Conservation (phyloP, 176 grass and related monocot genomes). For the Echinochloa phyllopogon region DNA sequence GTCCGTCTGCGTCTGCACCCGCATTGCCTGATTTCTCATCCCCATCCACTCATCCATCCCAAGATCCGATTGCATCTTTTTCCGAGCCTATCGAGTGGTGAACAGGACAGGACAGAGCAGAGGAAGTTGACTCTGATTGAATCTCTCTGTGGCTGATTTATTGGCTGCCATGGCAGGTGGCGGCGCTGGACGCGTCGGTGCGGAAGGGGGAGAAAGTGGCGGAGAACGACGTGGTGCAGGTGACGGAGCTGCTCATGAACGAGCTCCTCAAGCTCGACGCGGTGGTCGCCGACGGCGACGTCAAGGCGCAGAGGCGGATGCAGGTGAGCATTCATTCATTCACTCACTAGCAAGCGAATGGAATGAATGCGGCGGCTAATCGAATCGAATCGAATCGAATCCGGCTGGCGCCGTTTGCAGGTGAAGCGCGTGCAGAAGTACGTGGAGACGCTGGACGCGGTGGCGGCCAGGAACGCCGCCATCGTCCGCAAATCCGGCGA, state of each 20-base stretch:
- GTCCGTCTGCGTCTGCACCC: conserved; percentile 34
- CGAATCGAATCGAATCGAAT: conserved; percentile 14
- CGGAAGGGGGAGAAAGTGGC: conserved; percentile 80
- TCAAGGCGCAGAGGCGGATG: conserved; percentile 71
- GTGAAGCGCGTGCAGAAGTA: conserved; percentile 95
- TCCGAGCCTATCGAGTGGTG: conserved; percentile 1
- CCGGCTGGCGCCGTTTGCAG: conserved; percentile 44
- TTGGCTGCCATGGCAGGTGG: conserved; percentile 50
- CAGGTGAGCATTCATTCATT: conserved; percentile 48
- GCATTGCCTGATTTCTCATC: neutral
- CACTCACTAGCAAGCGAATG: neutral
- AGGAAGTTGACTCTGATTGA: neutral
- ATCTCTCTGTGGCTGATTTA: neutral
- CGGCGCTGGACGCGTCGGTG: conserved; percentile 79
- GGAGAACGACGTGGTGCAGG: conserved; percentile 72
- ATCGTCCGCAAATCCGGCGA: conserved; percentile 40
- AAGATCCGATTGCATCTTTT: conserved; percentile 13
- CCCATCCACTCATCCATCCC: neutral
- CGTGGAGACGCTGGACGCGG: conserved; percentile 84
- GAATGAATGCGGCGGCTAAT: neutral
- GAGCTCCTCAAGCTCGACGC: conserved; percentile 92
- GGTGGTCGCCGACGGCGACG: conserved; percentile 74
- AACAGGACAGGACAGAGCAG: neutral
- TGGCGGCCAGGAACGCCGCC: conserved; percentile 69
- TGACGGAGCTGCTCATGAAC: conserved; percentile 93